These are phyloP conservation scores for Hygrophila difformis DNA, from an alignment of 257 asterid species.

Conservation along the genomic window DNA sequence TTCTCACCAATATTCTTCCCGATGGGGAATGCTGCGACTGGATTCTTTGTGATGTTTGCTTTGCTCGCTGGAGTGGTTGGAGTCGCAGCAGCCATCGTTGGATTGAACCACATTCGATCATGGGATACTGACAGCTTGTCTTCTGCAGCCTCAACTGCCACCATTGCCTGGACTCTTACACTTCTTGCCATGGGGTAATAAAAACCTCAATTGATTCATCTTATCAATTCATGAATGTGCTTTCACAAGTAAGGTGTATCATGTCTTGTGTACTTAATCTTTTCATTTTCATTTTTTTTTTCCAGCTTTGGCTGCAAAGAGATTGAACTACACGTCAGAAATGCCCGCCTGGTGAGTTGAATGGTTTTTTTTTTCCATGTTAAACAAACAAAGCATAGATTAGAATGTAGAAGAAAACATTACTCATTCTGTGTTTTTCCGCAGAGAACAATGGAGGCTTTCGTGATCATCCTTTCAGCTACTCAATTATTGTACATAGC, in stretches of 20 bases:
- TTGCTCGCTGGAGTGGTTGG: conserved; percentile 85
- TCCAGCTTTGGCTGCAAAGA: conserved; percentile 80
- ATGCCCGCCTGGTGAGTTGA: conserved; percentile 63
- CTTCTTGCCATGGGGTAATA: conserved; percentile 88
- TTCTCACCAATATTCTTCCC: conserved; percentile 84
- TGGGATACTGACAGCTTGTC: conserved; percentile 63
- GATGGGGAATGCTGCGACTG: conserved; percentile 91
- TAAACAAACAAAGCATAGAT: too few relatives aligned
- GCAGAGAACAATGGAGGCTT: conserved; percentile 97
- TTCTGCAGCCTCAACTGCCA: conserved; percentile 59
- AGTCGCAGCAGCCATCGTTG: conserved; percentile 52
- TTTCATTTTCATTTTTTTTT: background rate
- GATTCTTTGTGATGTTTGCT: conserved; percentile 69
- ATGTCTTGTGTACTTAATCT: too few relatives aligned
- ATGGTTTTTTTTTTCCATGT: background rate
- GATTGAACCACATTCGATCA: conserved; percentile 48
- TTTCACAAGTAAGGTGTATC: background rate
- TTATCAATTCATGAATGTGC: background rate
- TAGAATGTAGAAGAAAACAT: conserved; percentile 10
- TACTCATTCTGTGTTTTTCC: background rate
- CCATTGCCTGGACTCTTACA: conserved; percentile 77
- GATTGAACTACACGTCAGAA: conserved; percentile 51
- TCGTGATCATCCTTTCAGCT: conserved; percentile 63
- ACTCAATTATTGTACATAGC: conserved; percentile 72
- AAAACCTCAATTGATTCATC: background rate